Evolutionary conservation across 1,284 basidiomycete species (phyloP).

Genomic region (Cystobasidium pallidum): DNA sequence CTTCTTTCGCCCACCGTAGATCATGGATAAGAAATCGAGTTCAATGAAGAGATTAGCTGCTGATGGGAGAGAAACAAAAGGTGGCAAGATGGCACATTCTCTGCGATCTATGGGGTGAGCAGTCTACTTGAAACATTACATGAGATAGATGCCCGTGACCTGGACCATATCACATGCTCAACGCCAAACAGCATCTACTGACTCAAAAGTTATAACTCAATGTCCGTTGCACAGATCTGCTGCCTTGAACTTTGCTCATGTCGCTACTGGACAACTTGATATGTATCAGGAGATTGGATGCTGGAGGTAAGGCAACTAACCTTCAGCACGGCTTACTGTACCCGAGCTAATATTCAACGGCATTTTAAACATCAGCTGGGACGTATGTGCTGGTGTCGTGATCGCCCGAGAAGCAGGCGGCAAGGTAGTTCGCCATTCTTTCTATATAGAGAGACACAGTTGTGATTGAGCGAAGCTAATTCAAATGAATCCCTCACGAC

Average conservation of each 20-base stretch:
- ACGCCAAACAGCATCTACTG: no score
- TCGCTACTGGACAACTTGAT: constrained; percentile 78
- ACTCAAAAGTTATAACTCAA: no score
- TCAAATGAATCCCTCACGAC: no score
- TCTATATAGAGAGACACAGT: no score
- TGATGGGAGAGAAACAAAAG: constrained; percentile 66
- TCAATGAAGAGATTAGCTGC: constrained; percentile 79
- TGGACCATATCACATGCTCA: no score
- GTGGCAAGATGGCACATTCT: constrained; percentile 85
- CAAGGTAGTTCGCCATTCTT: constrained; percentile 62
- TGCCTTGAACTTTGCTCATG: constrained; percentile 78
- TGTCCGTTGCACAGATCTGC: constrained; percentile 58
- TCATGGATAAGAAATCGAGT: constrained; percentile 68
- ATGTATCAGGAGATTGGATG: constrained; percentile 91
- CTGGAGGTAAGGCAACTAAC: constrained; percentile 57
- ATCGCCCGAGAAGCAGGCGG: constrained; percentile 90
- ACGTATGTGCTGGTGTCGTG: constrained; percentile 76
- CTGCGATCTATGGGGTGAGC: constrained; percentile 75
- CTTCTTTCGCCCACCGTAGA: no score
- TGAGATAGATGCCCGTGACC: no score
- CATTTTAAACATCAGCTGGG: constrained; percentile 47
- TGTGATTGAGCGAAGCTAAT: no score
- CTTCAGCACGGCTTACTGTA: no score
- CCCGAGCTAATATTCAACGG: background rate
- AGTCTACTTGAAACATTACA: background rate